Base-by-base conservation (phyloP, 257 asterid species). In the Pogostemon cablin region DNA sequence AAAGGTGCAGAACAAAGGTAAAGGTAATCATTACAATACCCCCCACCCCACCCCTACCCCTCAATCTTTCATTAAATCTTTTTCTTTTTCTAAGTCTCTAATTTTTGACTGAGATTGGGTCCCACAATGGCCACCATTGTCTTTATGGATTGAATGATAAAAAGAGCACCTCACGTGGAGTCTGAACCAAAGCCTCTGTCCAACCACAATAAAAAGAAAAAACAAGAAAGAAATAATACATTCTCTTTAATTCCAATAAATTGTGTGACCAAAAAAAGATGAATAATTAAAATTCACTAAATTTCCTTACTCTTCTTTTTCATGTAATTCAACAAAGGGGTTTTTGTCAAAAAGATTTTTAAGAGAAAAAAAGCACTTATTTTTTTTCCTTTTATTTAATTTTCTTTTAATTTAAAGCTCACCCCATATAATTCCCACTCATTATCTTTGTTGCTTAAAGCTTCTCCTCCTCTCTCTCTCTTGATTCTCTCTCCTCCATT, bases 121-220 rank as follows among this genome's bases (percentile, higher is more conserved):
- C 96, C 96, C 78, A 85, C 44, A 12, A 65, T 15, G 88, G 85
- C 76, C 96, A 85, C 93, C 95, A 83, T 53, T 90, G 96, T 87
- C 98, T 90, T 86, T 87, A 82, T 88, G 90, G 93, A 87, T 87
- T 88, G 96, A 88, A 88, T 90, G 86, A 93, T 93, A 87, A 79
- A 93, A 93, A 87, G 95, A 84, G 96, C 91, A 93, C 88, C 97
- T 90, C 98, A 93, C 98, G 98, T 93, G 98, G 96, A 93, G 73
- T 86, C 97, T 88, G 96, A 90, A 87, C 93, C 95, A 86, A 86
- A 82, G 90, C 80, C 73, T 82, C 93, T 88, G 91, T 86, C 90
- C 90, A 84, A 82, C 86, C 86, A 82, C 90, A 85, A 81, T 86
- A 72, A 81, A 77, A 70, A 71, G 39, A 44, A 73, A 53, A n/a